These are phyloP conservation scores for Trypanosomatidae sp. DNA, from an alignment of 208 protist species.

Conservation along the genomic window DNA sequence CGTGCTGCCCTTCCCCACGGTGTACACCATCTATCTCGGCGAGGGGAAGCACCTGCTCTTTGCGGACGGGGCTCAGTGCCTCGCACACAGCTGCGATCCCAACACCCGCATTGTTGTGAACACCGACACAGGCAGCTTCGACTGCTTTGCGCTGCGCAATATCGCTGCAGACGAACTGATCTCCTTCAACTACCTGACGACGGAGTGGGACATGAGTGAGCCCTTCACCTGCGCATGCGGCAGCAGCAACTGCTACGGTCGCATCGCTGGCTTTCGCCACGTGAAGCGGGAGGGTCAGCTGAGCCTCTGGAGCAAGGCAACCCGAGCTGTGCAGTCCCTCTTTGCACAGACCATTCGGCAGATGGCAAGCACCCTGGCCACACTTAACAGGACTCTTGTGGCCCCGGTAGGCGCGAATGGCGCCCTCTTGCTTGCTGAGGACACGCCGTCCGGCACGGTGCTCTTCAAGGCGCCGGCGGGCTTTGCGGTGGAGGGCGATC, in stretches of 20 bases:
- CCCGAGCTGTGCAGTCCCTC: conserved; percentile 52
- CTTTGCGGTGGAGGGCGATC: conserved; percentile 32
- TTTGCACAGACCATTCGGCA: conserved; percentile 59
- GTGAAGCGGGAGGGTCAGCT: conserved; percentile 52
- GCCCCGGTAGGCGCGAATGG: conserved; percentile 28
- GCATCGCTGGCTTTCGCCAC: conserved; percentile 73
- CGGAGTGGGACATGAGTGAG: conserved; percentile 87
- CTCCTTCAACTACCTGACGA: conserved; percentile 88
- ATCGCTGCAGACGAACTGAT: conserved; percentile 66
- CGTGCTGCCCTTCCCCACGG: conserved; percentile 79
- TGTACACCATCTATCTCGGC: conserved; percentile 84
- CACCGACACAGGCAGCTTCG: conserved; percentile 49
- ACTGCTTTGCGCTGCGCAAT: conserved; percentile 64
- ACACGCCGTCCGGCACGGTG: conserved; percentile 61
- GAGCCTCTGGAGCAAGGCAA: conserved; percentile 55
- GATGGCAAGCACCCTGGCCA: conserved; percentile 42
- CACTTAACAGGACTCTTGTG: conserved; percentile 55
- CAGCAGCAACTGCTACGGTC: conserved; percentile 44
- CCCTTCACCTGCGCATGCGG: conserved; percentile 80
- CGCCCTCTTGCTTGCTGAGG: conserved; percentile 44
- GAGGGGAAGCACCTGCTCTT: conserved; percentile 83
- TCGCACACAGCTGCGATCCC: conserved; percentile 80
- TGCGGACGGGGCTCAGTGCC: conserved; percentile 64
- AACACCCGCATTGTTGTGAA: conserved; percentile 82
- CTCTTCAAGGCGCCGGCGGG: conserved; percentile 41